phyloP scores from a whole-genome alignment of 352 stramenopile species.

The Poterioochromonas sp. region DNA sequence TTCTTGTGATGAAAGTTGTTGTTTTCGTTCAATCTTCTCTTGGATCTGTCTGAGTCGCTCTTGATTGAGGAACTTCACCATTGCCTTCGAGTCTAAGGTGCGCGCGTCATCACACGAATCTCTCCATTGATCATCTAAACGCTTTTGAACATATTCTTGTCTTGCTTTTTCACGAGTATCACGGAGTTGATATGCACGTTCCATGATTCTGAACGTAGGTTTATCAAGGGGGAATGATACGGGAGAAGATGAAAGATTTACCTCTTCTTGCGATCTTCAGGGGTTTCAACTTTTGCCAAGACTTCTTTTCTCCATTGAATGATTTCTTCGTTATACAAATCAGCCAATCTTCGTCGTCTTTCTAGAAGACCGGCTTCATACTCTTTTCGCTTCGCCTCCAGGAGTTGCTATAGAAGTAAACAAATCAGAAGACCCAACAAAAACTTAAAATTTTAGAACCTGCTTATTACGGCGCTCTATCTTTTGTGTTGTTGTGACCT shows the following conservation, averaged over 20 bases:
- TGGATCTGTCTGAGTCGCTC: conserved; percentile 41
- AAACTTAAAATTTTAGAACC: background rate
- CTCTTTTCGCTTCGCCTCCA: conserved; percentile 42
- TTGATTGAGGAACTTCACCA: conserved; percentile 42
- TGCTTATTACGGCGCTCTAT: conserved; percentile 1
- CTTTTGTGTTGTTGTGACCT: conserved; percentile 11
- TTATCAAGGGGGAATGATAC: background rate
- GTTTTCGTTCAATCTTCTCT: background rate
- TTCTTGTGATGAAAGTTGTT: conserved; percentile 13
- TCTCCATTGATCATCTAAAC: conserved; percentile 51
- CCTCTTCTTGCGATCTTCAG: conserved; percentile 45
- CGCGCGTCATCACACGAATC: conserved; percentile 53
- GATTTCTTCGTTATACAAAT: conserved; percentile 51
- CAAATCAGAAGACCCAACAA: background rate
- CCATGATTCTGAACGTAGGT: conserved; percentile 42
- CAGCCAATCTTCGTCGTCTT: conserved; percentile 44
- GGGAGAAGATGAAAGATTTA: background rate
- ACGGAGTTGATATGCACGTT: conserved; percentile 50
- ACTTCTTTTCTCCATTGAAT: conserved; percentile 48
- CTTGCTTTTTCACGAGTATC: conserved; percentile 48
- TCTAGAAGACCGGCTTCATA: conserved; percentile 44
- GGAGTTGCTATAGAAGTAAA: conserved; percentile 25
- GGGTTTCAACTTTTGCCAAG: conserved; percentile 40
- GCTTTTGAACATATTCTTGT: conserved; percentile 50
- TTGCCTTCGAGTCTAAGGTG: conserved; percentile 51